Percentiles rank a stretch among this genome's conserved stretches.
Evolutionary conservation across 73 alveolate species (phyloP).

Genomic region (Breviolum minutum): DNA sequence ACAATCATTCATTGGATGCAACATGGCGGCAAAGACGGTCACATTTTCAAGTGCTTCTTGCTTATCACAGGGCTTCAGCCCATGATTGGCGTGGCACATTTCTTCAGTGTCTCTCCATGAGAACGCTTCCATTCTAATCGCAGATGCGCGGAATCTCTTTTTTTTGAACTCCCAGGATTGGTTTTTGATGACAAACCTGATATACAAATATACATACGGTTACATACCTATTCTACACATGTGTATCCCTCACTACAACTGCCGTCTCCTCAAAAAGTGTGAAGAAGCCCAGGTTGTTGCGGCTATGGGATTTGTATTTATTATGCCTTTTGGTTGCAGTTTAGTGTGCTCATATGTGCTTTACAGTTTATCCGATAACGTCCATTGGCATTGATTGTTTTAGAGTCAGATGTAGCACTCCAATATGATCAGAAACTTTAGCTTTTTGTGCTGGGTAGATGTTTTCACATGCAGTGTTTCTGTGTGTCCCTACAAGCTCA

Average conservation of each 20-base stretch:
- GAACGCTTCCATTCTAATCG: too few relatives aligned
- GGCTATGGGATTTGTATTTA: constrained; percentile 73
- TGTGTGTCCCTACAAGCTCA: too few relatives aligned
- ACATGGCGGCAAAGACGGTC: neutral
- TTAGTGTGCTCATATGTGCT: neutral
- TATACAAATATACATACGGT: neutral
- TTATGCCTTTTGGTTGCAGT: constrained; percentile 10
- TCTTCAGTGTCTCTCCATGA: neutral
- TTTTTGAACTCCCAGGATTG: too few relatives aligned
- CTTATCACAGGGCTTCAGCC: neutral
- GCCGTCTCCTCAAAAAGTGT: too few relatives aligned
- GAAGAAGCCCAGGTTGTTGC: constrained; percentile 47
- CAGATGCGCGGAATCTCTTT: too few relatives aligned
- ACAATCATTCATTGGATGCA: constrained; percentile 53
- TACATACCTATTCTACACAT: too few relatives aligned
- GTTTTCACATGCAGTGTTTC: too few relatives aligned
- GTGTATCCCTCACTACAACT: too few relatives aligned
- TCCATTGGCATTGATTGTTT: neutral
- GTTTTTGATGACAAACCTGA: too few relatives aligned
- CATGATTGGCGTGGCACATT: neutral
- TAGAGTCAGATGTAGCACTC: too few relatives aligned
- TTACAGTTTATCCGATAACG: neutral
- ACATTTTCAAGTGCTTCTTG: neutral
- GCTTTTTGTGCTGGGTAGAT: too few relatives aligned
- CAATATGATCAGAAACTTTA: too few relatives aligned